Base-by-base conservation (phyloP, 805 yeast species). In the Zygosaccharomyces bailii region DNA sequence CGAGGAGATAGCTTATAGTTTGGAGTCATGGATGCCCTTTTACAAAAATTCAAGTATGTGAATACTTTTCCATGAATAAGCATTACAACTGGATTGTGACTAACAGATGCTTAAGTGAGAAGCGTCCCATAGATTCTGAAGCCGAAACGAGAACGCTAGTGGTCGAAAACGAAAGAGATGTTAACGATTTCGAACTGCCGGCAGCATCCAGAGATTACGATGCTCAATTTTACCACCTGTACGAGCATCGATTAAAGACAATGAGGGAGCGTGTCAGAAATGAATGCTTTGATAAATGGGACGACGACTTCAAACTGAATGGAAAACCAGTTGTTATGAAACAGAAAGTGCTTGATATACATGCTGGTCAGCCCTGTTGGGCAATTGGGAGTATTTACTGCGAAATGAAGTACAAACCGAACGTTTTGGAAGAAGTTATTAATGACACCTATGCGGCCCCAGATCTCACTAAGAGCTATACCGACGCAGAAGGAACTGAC, bases 341-440 rank as follows among this genome's bases (percentile, higher is more conserved):
- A 65, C 75, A 75, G 29, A 72, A 63, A 57, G 67, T 63, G 50
- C 18, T 77, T 58, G 56, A 67, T 67, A 32, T 75, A 66, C 50
- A 70, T 63, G 52, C 71, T 56, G 50, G 69, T 61, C 38, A 68
- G 63, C 56, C 79, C 71, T 62, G 86, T 50, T 93, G 91, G 91
- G 80, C 88, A 9, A 73, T 84, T 19, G 99, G 99, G 2, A 87
- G 97, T 0, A 73, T 90, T 0, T 88, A 84, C 57, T 76, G 86
- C 55, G 96, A 90, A 49, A 75, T 87, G 82, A 80, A 80, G 57
- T 79, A 79, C 57, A 93, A 93, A 59, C 89, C 96, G 4, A 84
- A 90, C 61, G 82, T 93, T 41, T 66, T 93, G 44, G 78, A 79
- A 34, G 98, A 93, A 50, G 89, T 91, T 6, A 79, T 84, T 24